Evolutionary conservation across 176 grass and related monocot species (phyloP), one percentile per base, ranked within the genome.

Genomic region (Pharus latifolius): DNA sequence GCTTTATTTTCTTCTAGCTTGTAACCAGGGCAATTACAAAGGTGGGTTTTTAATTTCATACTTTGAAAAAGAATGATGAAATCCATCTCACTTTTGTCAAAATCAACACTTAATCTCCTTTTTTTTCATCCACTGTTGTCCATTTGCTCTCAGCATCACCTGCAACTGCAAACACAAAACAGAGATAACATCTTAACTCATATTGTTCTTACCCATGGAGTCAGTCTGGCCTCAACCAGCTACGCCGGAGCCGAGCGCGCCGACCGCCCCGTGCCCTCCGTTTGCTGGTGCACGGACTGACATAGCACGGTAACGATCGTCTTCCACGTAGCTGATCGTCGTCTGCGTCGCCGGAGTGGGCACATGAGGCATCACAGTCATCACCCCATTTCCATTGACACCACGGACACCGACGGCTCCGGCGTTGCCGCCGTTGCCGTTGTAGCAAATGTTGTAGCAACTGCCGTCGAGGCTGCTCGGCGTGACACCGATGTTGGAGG

Each of bases 131-230:
- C 20, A 17, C 12, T n/a, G n/a, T n/a, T n/a, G n/a, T 16, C 7
- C 42, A 48, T 15, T 16, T 56, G 35, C 17, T 9, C 14, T 9
- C 15, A 32, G 27, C 15, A 32, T 5, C 25, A 13, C 34, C 78
- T 7, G 65, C 69, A 67, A 61, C 79, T 69, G 63, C 63, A 60
- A 75, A 56, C 8, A 49, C 13, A 75, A 33, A 4, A 11, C 33
- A 33, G 29, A 67, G 62, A 67, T 28, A 16, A 44, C 13, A 46
- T 17, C 63, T 83, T 77, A 84, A 41, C 74, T 84, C 15, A 50
- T 16, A 60, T 7, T 14, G 75, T 11, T 45, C 54, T 46, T 79
- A 44, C 73, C 51, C 25, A 31, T 51, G 0, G 44, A 26, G 6
- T 60, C 80, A 28, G n/a, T 45, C 52, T 73, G 53, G 15, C 44